phyloP scores from a whole-genome alignment of 2,329 filamentous ascomycete genomes.

The Aureobasidium sp. region DNA sequence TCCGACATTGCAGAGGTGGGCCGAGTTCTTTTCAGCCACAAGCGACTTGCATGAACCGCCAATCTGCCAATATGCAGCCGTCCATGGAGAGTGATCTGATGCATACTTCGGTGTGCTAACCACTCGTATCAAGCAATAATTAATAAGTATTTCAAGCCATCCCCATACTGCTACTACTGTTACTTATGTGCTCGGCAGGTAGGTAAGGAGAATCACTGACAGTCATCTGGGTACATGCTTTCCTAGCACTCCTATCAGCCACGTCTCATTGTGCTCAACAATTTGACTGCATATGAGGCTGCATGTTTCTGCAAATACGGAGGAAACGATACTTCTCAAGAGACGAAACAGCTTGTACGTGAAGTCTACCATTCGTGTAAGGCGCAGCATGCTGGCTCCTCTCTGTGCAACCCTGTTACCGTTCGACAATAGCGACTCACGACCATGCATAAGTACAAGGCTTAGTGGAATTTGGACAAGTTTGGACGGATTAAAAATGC shows the following conservation, averaged over 20 bases:
- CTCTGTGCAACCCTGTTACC: background rate
- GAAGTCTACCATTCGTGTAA: background rate
- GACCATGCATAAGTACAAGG: background rate
- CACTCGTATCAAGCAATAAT: background rate
- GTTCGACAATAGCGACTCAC: background rate
- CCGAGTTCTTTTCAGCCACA: background rate
- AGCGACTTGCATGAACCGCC: constrained; percentile 3
- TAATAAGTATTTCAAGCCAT: background rate
- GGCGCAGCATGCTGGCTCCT: background rate
- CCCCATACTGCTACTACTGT: background rate
- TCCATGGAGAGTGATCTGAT: background rate
- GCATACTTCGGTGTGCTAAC: background rate
- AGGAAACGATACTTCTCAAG: background rate
- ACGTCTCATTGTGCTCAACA: background rate
- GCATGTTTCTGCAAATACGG: constrained; percentile 6
- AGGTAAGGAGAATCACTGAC: no score
- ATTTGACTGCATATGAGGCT: constrained; percentile 2
- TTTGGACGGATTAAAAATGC: background rate
- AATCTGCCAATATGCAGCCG: background rate
- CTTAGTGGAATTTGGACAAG: background rate
- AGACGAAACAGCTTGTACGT: background rate
- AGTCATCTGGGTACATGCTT: background rate
- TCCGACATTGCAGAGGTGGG: background rate
- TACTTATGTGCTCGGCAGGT: background rate
- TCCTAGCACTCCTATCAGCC: background rate